These are phyloP conservation scores for Epithemia pelagica DNA, from an alignment of 108 stramenopile species.

Conservation along the genomic window DNA sequence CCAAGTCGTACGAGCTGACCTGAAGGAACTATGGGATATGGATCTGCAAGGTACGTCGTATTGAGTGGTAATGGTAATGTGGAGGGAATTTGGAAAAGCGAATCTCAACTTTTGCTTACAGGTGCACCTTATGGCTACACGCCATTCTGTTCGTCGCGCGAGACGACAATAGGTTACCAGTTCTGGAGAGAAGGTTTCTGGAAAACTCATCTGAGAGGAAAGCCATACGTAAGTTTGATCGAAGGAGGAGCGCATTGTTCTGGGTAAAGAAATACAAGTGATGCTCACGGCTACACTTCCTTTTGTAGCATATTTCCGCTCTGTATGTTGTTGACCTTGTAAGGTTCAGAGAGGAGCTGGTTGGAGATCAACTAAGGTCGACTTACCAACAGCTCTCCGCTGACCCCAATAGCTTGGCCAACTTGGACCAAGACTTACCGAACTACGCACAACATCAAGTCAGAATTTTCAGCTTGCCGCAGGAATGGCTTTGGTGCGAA, in stretches of 20 bases:
- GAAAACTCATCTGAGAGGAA: slow-evolving; percentile 84
- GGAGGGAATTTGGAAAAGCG: neutral
- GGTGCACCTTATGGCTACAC: slow-evolving; percentile 86
- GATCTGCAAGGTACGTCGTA: slow-evolving; percentile 82
- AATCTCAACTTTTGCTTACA: neutral
- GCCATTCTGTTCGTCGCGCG: slow-evolving; percentile 91
- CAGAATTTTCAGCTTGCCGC: slow-evolving; percentile 88
- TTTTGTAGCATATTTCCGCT: slow-evolving; percentile 90
- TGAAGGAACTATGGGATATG: slow-evolving; percentile 96
- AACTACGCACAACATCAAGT: slow-evolving; percentile 93
- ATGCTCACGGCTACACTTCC: too few relatives aligned
- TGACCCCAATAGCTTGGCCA: slow-evolving; percentile 94
- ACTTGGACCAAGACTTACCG: slow-evolving; percentile 98
- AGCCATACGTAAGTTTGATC: slow-evolving; percentile 54
- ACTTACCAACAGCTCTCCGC: slow-evolving; percentile 89
- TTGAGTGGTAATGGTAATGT: too few relatives aligned
- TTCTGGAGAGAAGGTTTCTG: slow-evolving; percentile 97
- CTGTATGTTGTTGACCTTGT: slow-evolving; percentile 97
- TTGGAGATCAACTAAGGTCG: slow-evolving; percentile 92
- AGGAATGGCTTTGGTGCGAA: slow-evolving; percentile 99
- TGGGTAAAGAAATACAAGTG: too few relatives aligned
- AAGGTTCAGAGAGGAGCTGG: slow-evolving; percentile 73
- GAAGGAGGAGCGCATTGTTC: too few relatives aligned
- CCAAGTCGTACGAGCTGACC: slow-evolving; percentile 95
- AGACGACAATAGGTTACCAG: slow-evolving; percentile 91